Base-by-base conservation (phyloP, 2,329 filamentous ascomycete species). In the Fusarium sublunatum region DNA sequence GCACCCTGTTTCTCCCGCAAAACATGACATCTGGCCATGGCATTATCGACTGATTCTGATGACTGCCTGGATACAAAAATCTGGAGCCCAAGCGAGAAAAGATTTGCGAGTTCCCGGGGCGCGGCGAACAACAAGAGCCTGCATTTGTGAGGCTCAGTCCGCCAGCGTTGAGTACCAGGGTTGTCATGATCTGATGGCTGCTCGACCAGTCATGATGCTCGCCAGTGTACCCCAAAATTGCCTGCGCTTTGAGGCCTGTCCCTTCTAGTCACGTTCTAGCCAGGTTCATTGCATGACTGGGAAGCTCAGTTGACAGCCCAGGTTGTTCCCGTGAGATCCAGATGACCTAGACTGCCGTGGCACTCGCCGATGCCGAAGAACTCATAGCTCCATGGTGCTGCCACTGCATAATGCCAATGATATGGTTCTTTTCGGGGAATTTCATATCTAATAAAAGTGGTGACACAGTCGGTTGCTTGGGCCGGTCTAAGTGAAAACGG, bases 1-100 rank as follows among this genome's bases (percentile, higher is more conserved):
- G 46, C 44, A 53, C 53, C 61, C 64, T 71, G 66, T 59, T 71
- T 69, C 58, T 71, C 62, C 68, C 69, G 66, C 58, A 40, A n/a
- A 53, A 59, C 40, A 67, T 67, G 53, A 32, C 52, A 56, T 59
- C 56, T 59, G 56, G 52, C 56, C 56, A 63, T 60, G 40, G 48
- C 28, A 43, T 58, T 55, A 64, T 66, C 62, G 57, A 69, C 68
- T 61, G 67, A 61, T 61, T 40, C 31, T 49, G 43, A 50, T 49
- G 43, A 52, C 45, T 61, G 54, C 60, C 55, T 36, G 45, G 26
- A 42, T 56, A 57, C 19, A 15, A 29, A 40, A 38, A 34, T 53
- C 52, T 60, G 26, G 49, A 44, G 39, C 54, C 46, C 42, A 52
- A 56, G 22, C 24, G 43, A 67, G 54, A 35, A 49, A 57, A 45